Evolutionary conservation across 2,329 filamentous ascomycete species (phyloP), one percentile per base, ranked within the genome.

Genomic region (Dothideomycetidae sp.): DNA sequence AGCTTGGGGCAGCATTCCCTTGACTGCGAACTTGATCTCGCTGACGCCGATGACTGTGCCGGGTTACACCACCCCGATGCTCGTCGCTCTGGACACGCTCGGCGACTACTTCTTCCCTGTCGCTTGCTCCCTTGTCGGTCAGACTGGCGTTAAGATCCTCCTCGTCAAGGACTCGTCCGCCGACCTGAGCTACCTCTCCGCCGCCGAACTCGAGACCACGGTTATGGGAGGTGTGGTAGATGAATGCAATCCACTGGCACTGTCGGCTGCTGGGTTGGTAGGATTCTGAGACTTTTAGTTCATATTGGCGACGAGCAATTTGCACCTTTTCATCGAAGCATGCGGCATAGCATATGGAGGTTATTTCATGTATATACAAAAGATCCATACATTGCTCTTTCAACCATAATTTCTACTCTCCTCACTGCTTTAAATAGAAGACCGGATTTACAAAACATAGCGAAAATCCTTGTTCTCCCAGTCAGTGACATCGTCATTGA

Each of bases 181-280:
- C 16, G 40, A 42, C 35, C 21, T 42, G 5, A 33, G 23, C 35
- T 42, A 33, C 12, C 30, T 42, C n/a, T 18, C 18, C 16, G 43
- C 15, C 7, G 31, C 15, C 18, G 29, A 15, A 11, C 23, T 45
- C 36, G 40, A 43, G 38, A 40, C 41, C 13, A 36, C 33, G 10
- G 33, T 45, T n/a, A 45, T 41, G 14, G 43, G 43, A 14, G 43
- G 43, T 12, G 41, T 43, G 5, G 43, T 43, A 12, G 37, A 41
- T n/a, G 23, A 36, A 5, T 45, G 43, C 18, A 15, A 26, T 12
- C 36, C 41, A 18, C 4, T 45, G 11, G 39, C 43, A 11, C 17
- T 45, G 32, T 32, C 40, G 12, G 34, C 23, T 7, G 30, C 15
- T 3, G 34, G 34, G 34, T 15, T 36, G 10, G 13, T 10, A 15